A percentile compares a stretch with the other conserved stretches of the same genome.
Evolutionary conservation across 2,329 filamentous ascomycete genomes (phyloP).

Genomic region (Hypoxylon sp.): DNA sequence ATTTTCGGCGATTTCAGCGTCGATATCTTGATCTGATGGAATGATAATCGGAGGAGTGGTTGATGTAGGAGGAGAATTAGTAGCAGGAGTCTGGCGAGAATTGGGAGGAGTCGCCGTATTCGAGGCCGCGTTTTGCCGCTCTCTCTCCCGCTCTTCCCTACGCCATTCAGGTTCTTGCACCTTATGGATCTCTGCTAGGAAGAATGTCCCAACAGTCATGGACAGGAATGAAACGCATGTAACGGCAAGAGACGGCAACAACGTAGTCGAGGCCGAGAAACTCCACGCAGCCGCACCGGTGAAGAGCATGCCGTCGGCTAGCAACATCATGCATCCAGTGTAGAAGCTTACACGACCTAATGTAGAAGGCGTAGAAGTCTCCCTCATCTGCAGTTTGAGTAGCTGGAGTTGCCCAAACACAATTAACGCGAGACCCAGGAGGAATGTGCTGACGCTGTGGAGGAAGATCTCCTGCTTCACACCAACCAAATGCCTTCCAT

Average conservation of each 20-base stretch:
- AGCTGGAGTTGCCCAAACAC: constrained; percentile 74
- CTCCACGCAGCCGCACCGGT: constrained; percentile 70
- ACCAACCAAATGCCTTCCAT: constrained; percentile 71
- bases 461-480: constrained; percentile 74
- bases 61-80: constrained; percentile 45
- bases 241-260: constrained; percentile 70
- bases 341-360: constrained; percentile 76
- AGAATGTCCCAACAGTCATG: constrained; percentile 70
- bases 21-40: constrained; percentile 75
- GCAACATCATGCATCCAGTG: constrained; percentile 72
- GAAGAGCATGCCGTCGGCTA: constrained; percentile 74
- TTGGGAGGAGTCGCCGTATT: constrained; percentile 47
- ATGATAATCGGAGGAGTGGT: constrained; percentile 68
- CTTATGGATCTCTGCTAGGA: constrained; percentile 72
- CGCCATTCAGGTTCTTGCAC: constrained; percentile 72
- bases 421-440: constrained; percentile 69
- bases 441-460: constrained; percentile 70
- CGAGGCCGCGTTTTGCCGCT: constrained; percentile 50
- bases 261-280: constrained; percentile 69
- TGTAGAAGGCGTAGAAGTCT: constrained; percentile 77
- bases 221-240: constrained; percentile 69
- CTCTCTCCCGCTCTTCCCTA: constrained; percentile 57
- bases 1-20: constrained; percentile 69
- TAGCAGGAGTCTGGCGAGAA: constrained; percentile 45
- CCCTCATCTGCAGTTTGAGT: constrained; percentile 75